Base-by-base conservation (phyloP, 129 eudicot genomes). In the Pseudognaphalium luteoalbum region DNA sequence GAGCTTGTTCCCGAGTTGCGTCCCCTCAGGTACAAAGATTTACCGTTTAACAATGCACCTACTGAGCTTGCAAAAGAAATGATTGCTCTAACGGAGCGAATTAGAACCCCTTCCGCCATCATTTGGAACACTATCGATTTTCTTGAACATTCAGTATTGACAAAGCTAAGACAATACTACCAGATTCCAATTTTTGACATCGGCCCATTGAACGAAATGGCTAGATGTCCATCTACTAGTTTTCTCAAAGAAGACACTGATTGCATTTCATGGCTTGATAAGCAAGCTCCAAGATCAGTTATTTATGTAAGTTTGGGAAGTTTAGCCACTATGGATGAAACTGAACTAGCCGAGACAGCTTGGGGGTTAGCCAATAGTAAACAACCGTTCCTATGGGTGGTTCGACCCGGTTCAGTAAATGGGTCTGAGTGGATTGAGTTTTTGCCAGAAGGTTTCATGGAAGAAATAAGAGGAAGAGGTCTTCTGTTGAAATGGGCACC, bases 261-360 rank as follows among this genome's bases (percentile, higher is more conserved):
- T 39, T 86, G 87, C 74, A 79, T 88, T 21, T 37, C 80, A 6
- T 86, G 90, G 94, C 94, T 88, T 0, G 84, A 88, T 71, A 75
- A 70, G 25, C 94, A 88, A 74, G 84, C 84, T n/a, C 78, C 87
- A 4, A 56, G 60, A 30, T 86, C 90, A 0, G 94, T 88, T 12
- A 22, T 88, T 3, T 89, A 86, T n/a, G 76, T 86, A 68, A 86
- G 93, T 78, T 63, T 88, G 20, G 90, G 90, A 16, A 88, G 89
- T 72, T 28, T 76, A 74, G 81, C 79, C 7, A 69, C 76, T 29
- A 30, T 88, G 41, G 82, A 84, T 15, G 78, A 74, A 58, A 78
- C 57, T 14, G 88, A 77, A 64, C 63, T 86, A 32, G 25, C 77
- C 6, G 90, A 88, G 82, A 85, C 73, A 17, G 92, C 92, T 42